These are phyloP conservation scores for Ogataea henricii DNA, from an alignment of 805 yeast genomes.

Conservation along the genomic window DNA sequence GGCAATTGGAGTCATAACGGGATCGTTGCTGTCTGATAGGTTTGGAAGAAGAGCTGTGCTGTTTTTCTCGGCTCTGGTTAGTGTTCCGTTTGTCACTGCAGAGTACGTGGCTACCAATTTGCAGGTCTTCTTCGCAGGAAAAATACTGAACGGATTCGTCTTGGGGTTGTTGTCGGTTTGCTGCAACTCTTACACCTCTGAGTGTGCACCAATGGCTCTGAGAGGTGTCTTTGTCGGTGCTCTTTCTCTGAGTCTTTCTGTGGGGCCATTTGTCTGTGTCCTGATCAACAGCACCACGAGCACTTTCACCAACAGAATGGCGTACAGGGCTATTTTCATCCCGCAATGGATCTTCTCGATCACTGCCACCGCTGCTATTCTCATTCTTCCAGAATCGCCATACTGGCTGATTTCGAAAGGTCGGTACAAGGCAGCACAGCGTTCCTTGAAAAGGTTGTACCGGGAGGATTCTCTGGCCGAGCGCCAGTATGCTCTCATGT, in stretches of 20 bases:
- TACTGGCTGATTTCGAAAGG: slow-evolving; percentile 34
- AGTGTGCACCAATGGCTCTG: slow-evolving; percentile 51
- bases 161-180: slow-evolving; percentile 45
- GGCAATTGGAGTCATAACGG: slow-evolving; percentile 39
- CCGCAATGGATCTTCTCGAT: slow-evolving; percentile 24
- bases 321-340: slow-evolving; percentile 22
- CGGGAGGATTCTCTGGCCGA: slow-evolving; percentile 32
- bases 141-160: slow-evolving; percentile 42
- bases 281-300: slow-evolving; percentile 11
- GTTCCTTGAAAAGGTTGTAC: slow-evolving; percentile 34
- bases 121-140: slow-evolving; percentile 42
- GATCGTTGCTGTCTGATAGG: slow-evolving; percentile 37
- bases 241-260: slow-evolving; percentile 38
- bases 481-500: slow-evolving; percentile 36
- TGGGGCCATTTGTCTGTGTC: slow-evolving; percentile 16
- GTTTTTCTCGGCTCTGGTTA: slow-evolving; percentile 30
- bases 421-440: slow-evolving; percentile 42
- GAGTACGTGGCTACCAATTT: slow-evolving; percentile 42
- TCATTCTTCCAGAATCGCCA: slow-evolving; percentile 25
- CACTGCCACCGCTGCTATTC: slow-evolving; percentile 1
- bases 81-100: slow-evolving; percentile 40
- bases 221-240: slow-evolving; percentile 33
- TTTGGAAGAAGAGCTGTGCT: slow-evolving; percentile 40
- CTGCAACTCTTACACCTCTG: slow-evolving; percentile 45
- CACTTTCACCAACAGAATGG: slow-evolving; percentile 14